phyloP scores from a whole-genome alignment of 768 basidiomycete genomes.

The Hygrocybe coccinea region DNA sequence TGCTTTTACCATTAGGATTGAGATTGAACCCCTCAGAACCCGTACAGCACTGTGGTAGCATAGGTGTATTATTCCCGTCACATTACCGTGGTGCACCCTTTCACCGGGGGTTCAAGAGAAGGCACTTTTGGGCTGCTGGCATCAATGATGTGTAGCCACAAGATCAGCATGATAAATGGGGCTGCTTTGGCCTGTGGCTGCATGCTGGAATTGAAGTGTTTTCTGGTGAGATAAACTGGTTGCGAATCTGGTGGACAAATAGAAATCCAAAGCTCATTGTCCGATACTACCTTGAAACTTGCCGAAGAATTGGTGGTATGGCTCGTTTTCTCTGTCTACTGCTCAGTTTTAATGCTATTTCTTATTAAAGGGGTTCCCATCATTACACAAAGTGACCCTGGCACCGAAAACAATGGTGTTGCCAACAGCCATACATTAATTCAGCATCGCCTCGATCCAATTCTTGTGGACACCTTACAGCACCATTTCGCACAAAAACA shows the following conservation, averaged over 20 bases:
- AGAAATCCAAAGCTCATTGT: slow-evolving; percentile 26
- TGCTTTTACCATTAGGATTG: no score
- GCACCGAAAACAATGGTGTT: slow-evolving; percentile 39
- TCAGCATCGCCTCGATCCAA: slow-evolving; percentile 31
- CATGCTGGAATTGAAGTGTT: slow-evolving; percentile 30
- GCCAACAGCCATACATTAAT: slow-evolving; percentile 40
- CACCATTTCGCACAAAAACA: slow-evolving; percentile 29
- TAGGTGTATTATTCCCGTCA: no score
- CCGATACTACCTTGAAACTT: slow-evolving; percentile 9
- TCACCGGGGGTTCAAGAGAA: slow-evolving; percentile 19
- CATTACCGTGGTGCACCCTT: no score
- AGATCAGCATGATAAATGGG: slow-evolving; percentile 39
- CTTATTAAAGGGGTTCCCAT: slow-evolving; percentile 32
- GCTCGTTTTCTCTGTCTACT: neutral
- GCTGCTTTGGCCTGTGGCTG: slow-evolving; percentile 30
- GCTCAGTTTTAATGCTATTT: neutral
- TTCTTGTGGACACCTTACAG: slow-evolving; percentile 27
- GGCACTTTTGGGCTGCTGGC: slow-evolving; percentile 29
- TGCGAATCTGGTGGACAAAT: slow-evolving; percentile 32
- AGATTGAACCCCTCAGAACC: no score
- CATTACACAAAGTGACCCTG: slow-evolving; percentile 41
- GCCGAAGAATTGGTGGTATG: slow-evolving; percentile 15
- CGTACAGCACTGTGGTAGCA: no score
- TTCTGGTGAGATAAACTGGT: slow-evolving; percentile 25
- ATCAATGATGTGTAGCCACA: slow-evolving; percentile 29